A percentile compares a stretch with the other conserved stretches of the same genome.
Conservation (phyloP, 2,329 filamentous ascomycete species). For the Aspergillus versicolor region DNA sequence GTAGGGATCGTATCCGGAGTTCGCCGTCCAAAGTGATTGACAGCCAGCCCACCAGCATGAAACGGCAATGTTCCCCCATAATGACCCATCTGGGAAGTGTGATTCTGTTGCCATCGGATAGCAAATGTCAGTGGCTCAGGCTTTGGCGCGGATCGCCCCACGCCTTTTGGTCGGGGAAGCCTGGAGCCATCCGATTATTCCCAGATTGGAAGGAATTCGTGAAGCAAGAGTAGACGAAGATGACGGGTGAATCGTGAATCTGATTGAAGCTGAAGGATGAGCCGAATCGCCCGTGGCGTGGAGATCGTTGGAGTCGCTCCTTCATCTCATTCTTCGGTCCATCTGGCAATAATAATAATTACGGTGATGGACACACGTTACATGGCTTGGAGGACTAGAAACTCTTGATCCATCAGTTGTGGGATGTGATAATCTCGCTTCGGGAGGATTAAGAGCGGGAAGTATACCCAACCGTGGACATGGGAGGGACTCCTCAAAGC, state of each 20-base stretch:
- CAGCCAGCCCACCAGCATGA: background rate
- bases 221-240: background rate
- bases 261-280: background rate
- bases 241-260: background rate
- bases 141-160: background rate
- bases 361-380: background rate
- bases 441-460: background rate
- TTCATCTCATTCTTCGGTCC: background rate
- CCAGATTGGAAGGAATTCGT: too few relatives aligned
- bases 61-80: background rate
- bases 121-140: slow-evolving; percentile 2
- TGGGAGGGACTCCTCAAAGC: background rate
- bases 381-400: too few relatives aligned
- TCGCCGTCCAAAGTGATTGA: background rate
- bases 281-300: background rate
- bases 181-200: background rate
- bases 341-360: background rate
- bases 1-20: background rate
- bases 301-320: background rate
- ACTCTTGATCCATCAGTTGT: background rate
- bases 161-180: background rate
- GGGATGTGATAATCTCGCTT: background rate
- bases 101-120: background rate
- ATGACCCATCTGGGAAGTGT: background rate
- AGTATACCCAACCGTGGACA: slow-evolving; percentile 1